Base-by-base conservation (phyloP, 306 rosid species). In the Dicorynia guianensis region DNA sequence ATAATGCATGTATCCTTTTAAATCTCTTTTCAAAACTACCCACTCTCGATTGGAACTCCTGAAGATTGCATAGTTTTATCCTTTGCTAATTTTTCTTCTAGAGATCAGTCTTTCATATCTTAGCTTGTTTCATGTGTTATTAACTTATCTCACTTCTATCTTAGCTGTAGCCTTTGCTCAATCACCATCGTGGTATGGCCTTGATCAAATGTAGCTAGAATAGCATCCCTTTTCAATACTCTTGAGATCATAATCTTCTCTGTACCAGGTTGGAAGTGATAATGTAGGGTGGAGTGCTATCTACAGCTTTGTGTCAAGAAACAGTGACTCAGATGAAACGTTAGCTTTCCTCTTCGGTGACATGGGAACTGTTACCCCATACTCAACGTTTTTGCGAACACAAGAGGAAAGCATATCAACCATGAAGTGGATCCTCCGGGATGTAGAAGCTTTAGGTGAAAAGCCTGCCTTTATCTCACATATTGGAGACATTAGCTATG, bases 401-500 rank as follows among this genome's bases (percentile, higher is more conserved):
- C 92, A 95, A 63, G 96, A 90, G 0, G 97, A 95, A 80, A 92
- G 98, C 88, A 76, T 92, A 56, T 80, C 91, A 19, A 92, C 97
- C 14, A 58, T 95, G 61, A 90, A 84, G 82, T 95, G 97, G 99
- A 89, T 95, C 81, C 93, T 89, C 30, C 89, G 97, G 3, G 99
- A 95, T 74, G 66, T 95, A 54, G 89, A 95, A 79, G 92, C 93
- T 19, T 82, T 95, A 1, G 99, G 97, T 0, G 74, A 89, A 69
- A 95, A 92, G 85, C 97, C 96, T 0, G 91, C 97, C 52, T 90
- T 92, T 63, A 55, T 95, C 46, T 95, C 99, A 15, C 99, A 95
- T 78, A 89, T 95, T 49, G 97, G 99, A 38, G 99, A 95, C 68
- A 90, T 89, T 46, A 92, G 97, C 84, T 95, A 95, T 19, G 99